Evolutionary conservation across 441 rosid genomes (phyloP), one percentile per base, ranked within the genome.

Genomic region (Populus hybrid): DNA sequence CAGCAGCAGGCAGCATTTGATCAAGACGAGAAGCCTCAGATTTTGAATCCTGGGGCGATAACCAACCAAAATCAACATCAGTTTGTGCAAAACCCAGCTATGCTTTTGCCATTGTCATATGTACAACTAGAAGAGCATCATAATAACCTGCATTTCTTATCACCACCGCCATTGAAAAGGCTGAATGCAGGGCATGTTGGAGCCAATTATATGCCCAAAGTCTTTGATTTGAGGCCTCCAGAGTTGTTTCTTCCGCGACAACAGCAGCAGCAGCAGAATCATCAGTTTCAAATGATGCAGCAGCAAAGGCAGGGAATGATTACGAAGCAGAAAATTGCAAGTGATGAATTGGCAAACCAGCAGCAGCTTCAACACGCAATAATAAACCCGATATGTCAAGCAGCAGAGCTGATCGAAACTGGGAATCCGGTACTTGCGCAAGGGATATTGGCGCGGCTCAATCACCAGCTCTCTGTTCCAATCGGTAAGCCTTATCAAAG

Each of bases 361-460:
- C 59, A 50, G 59, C 59, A 50, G n/a, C 59, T 14, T 50, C 59
- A 50, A 50, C 59, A 50, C 0, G 59, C 59, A 50, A 50, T 50
- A 54, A 64, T 72, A 40, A 73, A 77, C 80, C 76, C 80, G 72
- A 72, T 77, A 64, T 77, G 75, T 65, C 76, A 78, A 30, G 81
- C 77, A 50, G 81, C 81, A 78, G 81, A 78, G 73, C 81, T 78
- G 77, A 78, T 78, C 36, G 81, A 73, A 78, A 50, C 20, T 50
- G 20, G 59, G 59, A 5, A 50, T 50, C 59, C 59, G 59, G 59
- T 50, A 50, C 59, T 50, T 16, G 99, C 98, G 95, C 99, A 96
- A 88, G 96, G 87, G 99, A 96, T 96, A 96, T 96, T 96, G 99
- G 99, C 99, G 99, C 99, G 99, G 99, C 99, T 96, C 98, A 96